Conservation (phyloP, 2,329 filamentous ascomycete genomes). For the Fusarium decemcellulare region DNA sequence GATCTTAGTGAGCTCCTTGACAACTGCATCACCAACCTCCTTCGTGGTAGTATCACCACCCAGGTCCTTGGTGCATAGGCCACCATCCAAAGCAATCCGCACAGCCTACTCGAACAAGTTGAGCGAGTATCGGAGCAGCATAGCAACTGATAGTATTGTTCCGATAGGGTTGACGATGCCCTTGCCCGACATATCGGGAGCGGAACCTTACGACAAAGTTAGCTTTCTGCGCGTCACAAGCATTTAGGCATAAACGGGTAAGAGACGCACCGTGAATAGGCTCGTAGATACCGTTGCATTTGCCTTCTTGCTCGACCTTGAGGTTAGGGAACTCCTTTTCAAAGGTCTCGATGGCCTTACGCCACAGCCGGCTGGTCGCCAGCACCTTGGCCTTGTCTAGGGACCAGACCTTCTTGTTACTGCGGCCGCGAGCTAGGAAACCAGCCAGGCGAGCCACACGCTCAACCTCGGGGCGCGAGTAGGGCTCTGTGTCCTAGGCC, state of each 20-base stretch:
- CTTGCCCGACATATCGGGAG: constrained; percentile 84
- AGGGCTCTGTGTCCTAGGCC: constrained; percentile 89
- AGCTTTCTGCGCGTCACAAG: neutral
- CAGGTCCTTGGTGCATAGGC: constrained; percentile 86
- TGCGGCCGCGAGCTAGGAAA: constrained; percentile 81
- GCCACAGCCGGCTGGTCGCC: constrained; percentile 90
- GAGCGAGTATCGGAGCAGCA: constrained; percentile 97
- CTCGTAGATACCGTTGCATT: constrained; percentile 98
- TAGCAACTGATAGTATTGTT: constrained; percentile 90
- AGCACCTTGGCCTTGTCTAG: constrained; percentile 98
- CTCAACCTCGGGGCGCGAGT: constrained; percentile 88
- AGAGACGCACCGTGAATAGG: constrained; percentile 85
- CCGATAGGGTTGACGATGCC: constrained; percentile 92
- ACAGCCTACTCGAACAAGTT: constrained; percentile 83
- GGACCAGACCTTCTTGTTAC: constrained; percentile 80
- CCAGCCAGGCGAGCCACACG: constrained; percentile 87
- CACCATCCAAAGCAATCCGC: constrained; percentile 82
- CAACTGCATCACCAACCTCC: constrained; percentile 85
- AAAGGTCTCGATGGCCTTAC: constrained; percentile 90
- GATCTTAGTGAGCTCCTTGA: constrained; percentile 77
- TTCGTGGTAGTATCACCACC: constrained; percentile 80
- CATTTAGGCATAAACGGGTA: neutral
- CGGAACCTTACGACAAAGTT: constrained; percentile 31
- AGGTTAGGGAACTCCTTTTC: constrained; percentile 90
- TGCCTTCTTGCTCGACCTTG: constrained; percentile 81